Conservation (phyloP, 257 asterid genomes). For the Nicotiana undulata region DNA sequence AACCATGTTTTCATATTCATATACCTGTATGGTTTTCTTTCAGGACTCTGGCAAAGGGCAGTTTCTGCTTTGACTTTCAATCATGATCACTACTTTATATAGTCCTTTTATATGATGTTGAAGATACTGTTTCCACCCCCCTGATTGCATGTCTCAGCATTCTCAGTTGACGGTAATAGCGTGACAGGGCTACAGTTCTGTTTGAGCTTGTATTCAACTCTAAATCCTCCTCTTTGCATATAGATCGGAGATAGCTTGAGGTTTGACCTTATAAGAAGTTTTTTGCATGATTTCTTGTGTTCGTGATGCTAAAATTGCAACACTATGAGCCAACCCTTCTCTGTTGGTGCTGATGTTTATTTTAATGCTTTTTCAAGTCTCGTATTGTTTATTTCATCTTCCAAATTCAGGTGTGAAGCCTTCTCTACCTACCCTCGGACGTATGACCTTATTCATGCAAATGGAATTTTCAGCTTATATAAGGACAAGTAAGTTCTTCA, state of each 20-base stretch:
- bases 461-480: slow-evolving; percentile 33
- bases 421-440: slow-evolving; percentile 41
- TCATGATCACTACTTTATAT: not conserved
- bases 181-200: not conserved
- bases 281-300: not conserved
- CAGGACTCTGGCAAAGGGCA: not conserved
- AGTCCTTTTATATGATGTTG: not conserved
- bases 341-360: slow-evolving; percentile 2
- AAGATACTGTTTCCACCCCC: not conserved
- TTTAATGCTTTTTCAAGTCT: not conserved
- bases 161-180: not conserved
- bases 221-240: not conserved
- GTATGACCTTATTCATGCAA: slow-evolving; percentile 39
- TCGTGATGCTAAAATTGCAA: not conserved
- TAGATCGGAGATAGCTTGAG: not conserved
- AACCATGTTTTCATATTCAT: not conserved
- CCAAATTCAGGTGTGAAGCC: slow-evolving; percentile 34
- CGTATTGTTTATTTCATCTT: not conserved
- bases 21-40: not conserved
- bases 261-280: not conserved
- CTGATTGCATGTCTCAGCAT: not conserved
- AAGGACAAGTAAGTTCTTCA: slow-evolving; percentile 29
- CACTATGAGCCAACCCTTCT: not conserved
- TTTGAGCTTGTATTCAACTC: not conserved
- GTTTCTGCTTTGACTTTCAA: not conserved